Percentiles rank a stretch among this genome's conserved stretches.
Evolutionary conservation across 495 filamentous ascomycete species (phyloP).

Genomic region (Tirmania nivea): DNA sequence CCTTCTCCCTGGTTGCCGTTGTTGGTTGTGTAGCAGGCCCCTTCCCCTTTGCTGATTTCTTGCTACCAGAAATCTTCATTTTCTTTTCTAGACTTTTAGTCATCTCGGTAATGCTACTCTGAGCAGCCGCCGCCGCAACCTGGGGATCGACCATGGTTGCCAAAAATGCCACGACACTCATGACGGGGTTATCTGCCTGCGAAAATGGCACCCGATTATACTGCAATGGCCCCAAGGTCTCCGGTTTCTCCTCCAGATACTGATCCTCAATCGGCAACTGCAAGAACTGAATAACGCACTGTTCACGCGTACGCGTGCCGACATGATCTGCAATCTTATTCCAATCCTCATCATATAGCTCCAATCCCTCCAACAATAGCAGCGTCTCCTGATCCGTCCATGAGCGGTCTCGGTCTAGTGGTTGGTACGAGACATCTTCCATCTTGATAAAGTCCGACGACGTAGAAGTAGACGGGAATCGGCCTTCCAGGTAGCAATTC

Average conservation of each 20-base stretch:
- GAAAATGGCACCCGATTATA: conserved; percentile 63
- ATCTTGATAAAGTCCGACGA: conserved; percentile 62
- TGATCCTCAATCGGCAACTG: conserved; percentile 80
- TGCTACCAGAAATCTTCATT: conserved; percentile 33
- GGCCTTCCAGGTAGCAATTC: conserved; percentile 62
- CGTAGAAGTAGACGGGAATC: conserved; percentile 51
- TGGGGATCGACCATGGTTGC: conserved; percentile 70
- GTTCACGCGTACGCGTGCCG: conserved; percentile 73
- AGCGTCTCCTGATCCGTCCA: conserved; percentile 83
- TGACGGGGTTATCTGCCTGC: conserved; percentile 79
- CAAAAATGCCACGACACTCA: conserved; percentile 84
- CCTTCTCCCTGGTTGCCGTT: not conserved
- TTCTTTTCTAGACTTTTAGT: conserved; percentile 48
- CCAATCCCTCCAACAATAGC: conserved; percentile 66
- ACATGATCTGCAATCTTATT: conserved; percentile 78
- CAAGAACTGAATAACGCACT: conserved; percentile 90
- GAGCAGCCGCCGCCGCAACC: conserved; percentile 72
- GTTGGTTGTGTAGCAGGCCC: conserved; percentile 16
- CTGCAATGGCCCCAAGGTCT: conserved; percentile 34
- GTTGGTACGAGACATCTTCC: conserved; percentile 59
- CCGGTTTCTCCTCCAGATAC: conserved; percentile 56
- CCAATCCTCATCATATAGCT: conserved; percentile 89
- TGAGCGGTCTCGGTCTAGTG: conserved; percentile 56
- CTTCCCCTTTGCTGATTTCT: conserved; percentile 33
- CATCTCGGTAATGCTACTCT: conserved; percentile 65